phyloP scores from a whole-genome alignment of 2,329 filamentous ascomycete species.

The Microcyclospora pomicola region DNA sequence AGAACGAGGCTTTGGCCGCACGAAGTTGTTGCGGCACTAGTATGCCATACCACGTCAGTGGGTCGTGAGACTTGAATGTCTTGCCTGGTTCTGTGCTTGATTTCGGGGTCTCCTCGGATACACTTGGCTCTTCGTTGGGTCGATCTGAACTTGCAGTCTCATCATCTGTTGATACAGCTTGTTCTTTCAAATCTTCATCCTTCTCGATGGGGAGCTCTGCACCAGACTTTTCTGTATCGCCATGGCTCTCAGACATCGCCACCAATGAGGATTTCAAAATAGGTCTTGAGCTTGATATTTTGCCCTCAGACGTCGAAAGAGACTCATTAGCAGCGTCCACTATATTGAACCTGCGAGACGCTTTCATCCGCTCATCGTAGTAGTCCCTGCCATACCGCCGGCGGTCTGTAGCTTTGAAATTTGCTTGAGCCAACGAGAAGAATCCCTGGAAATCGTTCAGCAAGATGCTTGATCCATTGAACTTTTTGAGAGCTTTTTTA shows the following conservation, averaged over 20 bases:
- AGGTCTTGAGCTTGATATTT: conserved; percentile 1
- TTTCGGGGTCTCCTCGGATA: neutral
- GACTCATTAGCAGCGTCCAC: conserved; percentile 18
- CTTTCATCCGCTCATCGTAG: conserved; percentile 63
- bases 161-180: neutral
- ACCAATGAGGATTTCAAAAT: conserved; percentile 1
- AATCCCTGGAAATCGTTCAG: conserved; percentile 24
- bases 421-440: conserved; percentile 54
- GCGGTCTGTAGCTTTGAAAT: conserved; percentile 48
- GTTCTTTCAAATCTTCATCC: conserved; percentile 5
- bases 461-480: neutral
- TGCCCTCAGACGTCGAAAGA: conserved; percentile 2
- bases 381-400: conserved; percentile 53
- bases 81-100: neutral
- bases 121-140: neutral
- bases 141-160: conserved; percentile 15
- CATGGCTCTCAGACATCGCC: neutral
- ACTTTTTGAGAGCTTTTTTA: conserved; percentile 25
- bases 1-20: conserved; percentile 46
- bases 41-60: conserved; percentile 44
- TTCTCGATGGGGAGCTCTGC: conserved; percentile 20
- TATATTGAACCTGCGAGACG: conserved; percentile 32
- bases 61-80: conserved; percentile 36
- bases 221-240: neutral
- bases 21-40: conserved; percentile 36